A percentile compares a stretch with the other conserved stretches of the same genome.
Evolutionary conservation across 805 yeast species (phyloP).

Genomic region (Ogataea nakhonphanomensis): DNA sequence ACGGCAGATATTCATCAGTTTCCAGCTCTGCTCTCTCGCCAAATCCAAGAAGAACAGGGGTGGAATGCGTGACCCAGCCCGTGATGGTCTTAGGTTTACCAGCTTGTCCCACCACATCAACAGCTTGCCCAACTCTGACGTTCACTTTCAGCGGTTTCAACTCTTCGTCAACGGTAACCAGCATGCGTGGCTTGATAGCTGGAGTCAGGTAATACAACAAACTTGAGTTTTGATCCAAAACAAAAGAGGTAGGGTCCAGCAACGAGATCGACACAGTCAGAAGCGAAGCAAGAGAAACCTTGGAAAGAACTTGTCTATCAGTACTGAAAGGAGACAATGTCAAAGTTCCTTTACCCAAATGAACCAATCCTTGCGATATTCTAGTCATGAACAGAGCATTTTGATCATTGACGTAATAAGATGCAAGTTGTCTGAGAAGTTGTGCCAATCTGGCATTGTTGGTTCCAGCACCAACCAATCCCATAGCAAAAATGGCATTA

Average conservation of each 20-base stretch:
- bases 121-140: conserved; percentile 98
- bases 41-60: conserved; percentile 89
- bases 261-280: conserved; percentile 80
- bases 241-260: conserved; percentile 79
- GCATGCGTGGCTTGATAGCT: conserved; percentile 88
- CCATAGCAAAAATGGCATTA: conserved; percentile 95
- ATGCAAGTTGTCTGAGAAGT: conserved; percentile 88
- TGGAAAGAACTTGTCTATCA: conserved; percentile 82
- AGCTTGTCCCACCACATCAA: conserved; percentile 97
- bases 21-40: conserved; percentile 98
- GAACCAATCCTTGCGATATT: conserved; percentile 91
- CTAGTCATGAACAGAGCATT: conserved; percentile 90
- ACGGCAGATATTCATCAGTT: conserved; percentile 84
- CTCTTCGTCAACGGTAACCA: conserved; percentile 87
- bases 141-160: conserved; percentile 90
- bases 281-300: conserved; percentile 85
- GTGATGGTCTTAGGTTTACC: conserved; percentile 99
- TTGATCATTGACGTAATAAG: conserved; percentile 85
- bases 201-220: conserved; percentile 82
- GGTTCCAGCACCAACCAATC: conserved; percentile 97
- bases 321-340: conserved; percentile 85
- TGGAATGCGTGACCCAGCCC: conserved; percentile 98
- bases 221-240: conserved; percentile 71
- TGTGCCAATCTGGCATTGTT: conserved; percentile 98
- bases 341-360: conserved; percentile 94